Conservation (phyloP, 192 early-diverging fungal genomes). For the Thamnidium elegans region DNA sequence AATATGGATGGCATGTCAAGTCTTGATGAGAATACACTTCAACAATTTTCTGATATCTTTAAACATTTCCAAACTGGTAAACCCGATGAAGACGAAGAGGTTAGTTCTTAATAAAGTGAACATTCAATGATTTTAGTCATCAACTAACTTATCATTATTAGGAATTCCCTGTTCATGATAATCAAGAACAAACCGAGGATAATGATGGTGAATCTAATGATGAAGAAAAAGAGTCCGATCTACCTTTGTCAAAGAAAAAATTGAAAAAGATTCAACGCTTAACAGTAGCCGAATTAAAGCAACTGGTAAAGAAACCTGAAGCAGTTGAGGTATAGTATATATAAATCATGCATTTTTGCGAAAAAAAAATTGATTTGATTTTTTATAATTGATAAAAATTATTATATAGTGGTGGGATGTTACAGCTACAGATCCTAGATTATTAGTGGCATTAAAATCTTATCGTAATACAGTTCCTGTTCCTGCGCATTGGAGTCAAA, state of each 20-base stretch:
- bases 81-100: slow-evolving; percentile 24
- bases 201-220: slow-evolving; percentile 25
- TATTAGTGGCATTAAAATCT: slow-evolving; percentile 89
- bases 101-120: not conserved
- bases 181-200: slow-evolving; percentile 9
- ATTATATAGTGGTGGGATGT: slow-evolving; percentile 77
- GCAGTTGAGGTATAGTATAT: slow-evolving; percentile 82
- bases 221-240: slow-evolving; percentile 21
- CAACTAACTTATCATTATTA: not conserved
- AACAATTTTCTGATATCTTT: slow-evolving; percentile 31
- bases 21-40: slow-evolving; percentile 25
- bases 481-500: slow-evolving; percentile 93
- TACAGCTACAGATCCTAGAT: slow-evolving; percentile 84
- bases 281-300: slow-evolving; percentile 90
- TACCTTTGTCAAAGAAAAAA: slow-evolving; percentile 55
- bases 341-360: too few relatives aligned
- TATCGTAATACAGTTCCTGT: slow-evolving; percentile 93
- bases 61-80: slow-evolving; percentile 33
- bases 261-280: slow-evolving; percentile 56
- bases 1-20: slow-evolving; percentile 8
- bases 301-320: slow-evolving; percentile 86
- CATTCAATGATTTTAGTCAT: not conserved
- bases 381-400: not conserved
- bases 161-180: slow-evolving; percentile 8
- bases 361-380: too few relatives aligned